Percentiles rank a stretch among this genome's conserved stretches.
phyloP scores from a whole-genome alignment of 2,329 filamentous ascomycete genomes.

The Pseudogymnoascus sp. region DNA sequence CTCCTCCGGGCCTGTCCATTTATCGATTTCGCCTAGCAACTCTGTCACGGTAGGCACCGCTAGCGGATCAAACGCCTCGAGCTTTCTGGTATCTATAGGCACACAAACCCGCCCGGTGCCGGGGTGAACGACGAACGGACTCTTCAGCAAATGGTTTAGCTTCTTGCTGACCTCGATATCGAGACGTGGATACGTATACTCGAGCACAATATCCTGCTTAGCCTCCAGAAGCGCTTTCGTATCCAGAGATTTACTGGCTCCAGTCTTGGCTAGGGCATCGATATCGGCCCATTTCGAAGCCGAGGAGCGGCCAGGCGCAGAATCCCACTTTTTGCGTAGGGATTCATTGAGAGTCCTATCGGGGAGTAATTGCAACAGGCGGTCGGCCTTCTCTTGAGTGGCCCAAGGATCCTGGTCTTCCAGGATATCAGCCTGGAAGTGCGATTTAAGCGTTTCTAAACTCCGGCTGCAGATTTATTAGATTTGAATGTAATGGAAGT shows the following conservation, averaged over 20 bases:
- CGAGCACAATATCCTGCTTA: slow-evolving; percentile 91
- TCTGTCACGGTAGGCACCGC: slow-evolving; percentile 81
- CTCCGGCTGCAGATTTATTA: slow-evolving; percentile 52
- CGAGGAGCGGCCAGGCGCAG: slow-evolving; percentile 68
- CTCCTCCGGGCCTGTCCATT: slow-evolving; percentile 51
- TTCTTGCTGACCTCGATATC: slow-evolving; percentile 98
- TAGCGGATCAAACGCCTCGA: slow-evolving; percentile 81
- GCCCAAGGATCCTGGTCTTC: slow-evolving; percentile 80
- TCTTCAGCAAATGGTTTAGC: slow-evolving; percentile 95
- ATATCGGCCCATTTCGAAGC: slow-evolving; percentile 90
- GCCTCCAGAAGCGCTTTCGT: slow-evolving; percentile 68
- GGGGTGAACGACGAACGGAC: slow-evolving; percentile 91
- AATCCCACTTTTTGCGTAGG: slow-evolving; percentile 84
- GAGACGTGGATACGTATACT: slow-evolving; percentile 95
- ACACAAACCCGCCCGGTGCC: slow-evolving; percentile 93
- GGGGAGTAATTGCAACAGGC: slow-evolving; percentile 76
- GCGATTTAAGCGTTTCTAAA: slow-evolving; percentile 71
- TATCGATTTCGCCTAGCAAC: slow-evolving; percentile 77
- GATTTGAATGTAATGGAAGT: not conserved
- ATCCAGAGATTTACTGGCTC: slow-evolving; percentile 65
- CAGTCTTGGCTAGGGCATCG: slow-evolving; percentile 71
- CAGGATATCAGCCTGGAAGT: slow-evolving; percentile 80
- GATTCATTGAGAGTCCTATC: slow-evolving; percentile 70
- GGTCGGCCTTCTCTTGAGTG: slow-evolving; percentile 59
- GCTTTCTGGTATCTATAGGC: slow-evolving; percentile 68